Percentiles rank a stretch among this genome's conserved stretches.
These are phyloP conservation scores for Arthroderma sp. DNA, from an alignment of 2,329 filamentous ascomycete species.

Conservation along the genomic window DNA sequence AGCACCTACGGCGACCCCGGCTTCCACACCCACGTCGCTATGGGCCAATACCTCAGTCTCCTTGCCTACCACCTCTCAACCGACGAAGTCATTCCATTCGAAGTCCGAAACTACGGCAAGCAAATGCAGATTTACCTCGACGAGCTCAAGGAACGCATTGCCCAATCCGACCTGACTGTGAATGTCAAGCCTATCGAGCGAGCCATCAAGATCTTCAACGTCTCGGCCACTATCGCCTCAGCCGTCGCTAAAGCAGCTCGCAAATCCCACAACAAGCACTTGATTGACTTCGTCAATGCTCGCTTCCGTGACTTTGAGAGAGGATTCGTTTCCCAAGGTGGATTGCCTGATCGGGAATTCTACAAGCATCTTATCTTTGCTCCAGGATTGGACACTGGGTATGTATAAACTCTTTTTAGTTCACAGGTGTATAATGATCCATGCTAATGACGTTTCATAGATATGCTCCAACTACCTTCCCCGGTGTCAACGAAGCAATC, in stretches of 20 bases:
- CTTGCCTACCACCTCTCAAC: conserved; percentile 30
- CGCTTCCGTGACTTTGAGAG: conserved; percentile 35
- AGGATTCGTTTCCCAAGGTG: conserved; percentile 34
- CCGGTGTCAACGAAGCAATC: conserved; percentile 16
- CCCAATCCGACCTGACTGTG: conserved; percentile 4
- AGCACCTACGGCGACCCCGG: conserved; percentile 37
- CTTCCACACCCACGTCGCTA: conserved; percentile 36
- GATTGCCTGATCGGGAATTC: conserved; percentile 32
- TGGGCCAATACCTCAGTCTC: conserved; percentile 35
- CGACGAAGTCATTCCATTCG: conserved; percentile 27
- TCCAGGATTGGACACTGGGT: conserved; percentile 29
- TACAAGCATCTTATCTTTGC: conserved; percentile 36
- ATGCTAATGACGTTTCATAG: conserved; percentile 1
- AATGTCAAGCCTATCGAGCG: conserved; percentile 15
- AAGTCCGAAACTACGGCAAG: conserved; percentile 26
- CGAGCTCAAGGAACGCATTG: conserved; percentile 21
- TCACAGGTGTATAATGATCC: not conserved
- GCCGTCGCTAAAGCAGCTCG: conserved; percentile 6
- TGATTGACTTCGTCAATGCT: conserved; percentile 26
- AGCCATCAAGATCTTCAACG: conserved; percentile 26
- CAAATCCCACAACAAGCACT: conserved; percentile 4
- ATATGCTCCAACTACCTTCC: conserved; percentile 16
- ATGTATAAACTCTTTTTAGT: conserved; percentile 1
- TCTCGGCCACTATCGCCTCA: conserved; percentile 11
- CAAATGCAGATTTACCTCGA: conserved; percentile 24